These are phyloP conservation scores for Plasmodium knowlesi DNA, from an alignment of 169 alveolate genomes.

Conservation along the genomic window DNA sequence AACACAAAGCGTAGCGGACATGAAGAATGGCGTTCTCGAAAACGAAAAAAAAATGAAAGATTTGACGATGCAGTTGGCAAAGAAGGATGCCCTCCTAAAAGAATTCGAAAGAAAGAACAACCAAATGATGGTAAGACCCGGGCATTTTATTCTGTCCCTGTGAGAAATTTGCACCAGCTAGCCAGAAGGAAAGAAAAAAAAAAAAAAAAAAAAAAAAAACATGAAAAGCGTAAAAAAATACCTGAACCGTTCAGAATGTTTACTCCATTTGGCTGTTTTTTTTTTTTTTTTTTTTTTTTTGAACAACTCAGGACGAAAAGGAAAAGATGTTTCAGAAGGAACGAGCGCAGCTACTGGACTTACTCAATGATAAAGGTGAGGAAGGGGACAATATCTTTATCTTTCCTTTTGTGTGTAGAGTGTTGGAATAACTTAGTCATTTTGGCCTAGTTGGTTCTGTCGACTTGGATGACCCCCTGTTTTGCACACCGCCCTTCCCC, in stretches of 20 bases:
- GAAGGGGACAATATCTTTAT: neutral
- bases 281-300: slow-evolving; percentile 27
- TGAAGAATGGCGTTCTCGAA: slow-evolving; percentile 45
- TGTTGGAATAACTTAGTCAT: neutral
- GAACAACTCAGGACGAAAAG: slow-evolving; percentile 32
- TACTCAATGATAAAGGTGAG: slow-evolving; percentile 36
- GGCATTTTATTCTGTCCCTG: neutral
- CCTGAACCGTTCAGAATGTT: neutral
- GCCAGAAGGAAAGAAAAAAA: neutral
- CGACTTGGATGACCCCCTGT: neutral
- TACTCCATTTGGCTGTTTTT: slow-evolving; percentile 7
- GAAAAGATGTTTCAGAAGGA: slow-evolving; percentile 40
- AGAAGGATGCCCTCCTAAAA: slow-evolving; percentile 22
- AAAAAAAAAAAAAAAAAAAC: neutral
- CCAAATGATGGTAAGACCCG: neutral
- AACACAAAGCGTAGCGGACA: slow-evolving; percentile 47
- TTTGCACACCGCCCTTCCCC: neutral
- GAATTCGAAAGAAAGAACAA: slow-evolving; percentile 24
- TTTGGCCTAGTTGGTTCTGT: neutral
- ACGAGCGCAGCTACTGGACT: slow-evolving; percentile 13
- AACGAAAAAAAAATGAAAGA: slow-evolving; percentile 24
- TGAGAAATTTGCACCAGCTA: neutral
- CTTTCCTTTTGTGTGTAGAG: neutral
- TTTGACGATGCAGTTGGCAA: slow-evolving; percentile 9
- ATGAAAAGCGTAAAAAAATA: neutral